Evolutionary conservation across 495 filamentous ascomycete species (phyloP), one percentile per base, ranked within the genome.

Genomic region (Neurospora sp.): DNA sequence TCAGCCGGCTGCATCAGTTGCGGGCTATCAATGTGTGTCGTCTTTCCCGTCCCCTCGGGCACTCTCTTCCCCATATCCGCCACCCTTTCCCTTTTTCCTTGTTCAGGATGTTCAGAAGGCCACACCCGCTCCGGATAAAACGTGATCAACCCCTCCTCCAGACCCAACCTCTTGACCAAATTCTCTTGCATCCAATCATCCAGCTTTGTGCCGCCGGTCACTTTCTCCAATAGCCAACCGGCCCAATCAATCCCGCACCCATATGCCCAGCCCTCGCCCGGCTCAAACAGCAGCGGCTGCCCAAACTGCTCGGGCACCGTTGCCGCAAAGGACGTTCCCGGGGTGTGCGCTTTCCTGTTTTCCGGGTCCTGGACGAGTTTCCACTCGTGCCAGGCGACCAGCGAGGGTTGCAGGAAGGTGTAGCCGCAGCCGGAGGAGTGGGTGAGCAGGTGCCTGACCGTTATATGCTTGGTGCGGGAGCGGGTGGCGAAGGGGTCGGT

Each of bases 261-360:
- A 61, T 84, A 83, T 1, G 59, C 73, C 81, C 81, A 85, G 3
- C 76, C 76, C 20, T 76, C 73, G 8, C 83, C 83, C 0, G 81
- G 83, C 45, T 82, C 77, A 69, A 80, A 83, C 1, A 80, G 20
- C 1, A 85, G 74, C 10, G 82, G 82, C 40, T 35, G 35, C 4
- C 35, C 74, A 76, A 78, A 80, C 16, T 74, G 69, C 9, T 71
- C 74, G 8, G 74, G 78, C 4, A 82, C 79, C 7, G 78, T 73
- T 6, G 22, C 3, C 20, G 53, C 22, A 7, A 61, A 61, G 53
- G 53, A 27, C 6, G 53, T 37, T 37, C 35, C 35, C 35, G 35
- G 35, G 0, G 35, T 37, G 5, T 37, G 35, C 35, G 35, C 6
- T 37, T 37, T 5, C 35, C 35, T 37, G 35, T 37, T 37, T 37